A percentile compares a stretch with the other conserved stretches of the same genome.
Conservation (phyloP, 345 rosid species). For the Salix arbutifolia region DNA sequence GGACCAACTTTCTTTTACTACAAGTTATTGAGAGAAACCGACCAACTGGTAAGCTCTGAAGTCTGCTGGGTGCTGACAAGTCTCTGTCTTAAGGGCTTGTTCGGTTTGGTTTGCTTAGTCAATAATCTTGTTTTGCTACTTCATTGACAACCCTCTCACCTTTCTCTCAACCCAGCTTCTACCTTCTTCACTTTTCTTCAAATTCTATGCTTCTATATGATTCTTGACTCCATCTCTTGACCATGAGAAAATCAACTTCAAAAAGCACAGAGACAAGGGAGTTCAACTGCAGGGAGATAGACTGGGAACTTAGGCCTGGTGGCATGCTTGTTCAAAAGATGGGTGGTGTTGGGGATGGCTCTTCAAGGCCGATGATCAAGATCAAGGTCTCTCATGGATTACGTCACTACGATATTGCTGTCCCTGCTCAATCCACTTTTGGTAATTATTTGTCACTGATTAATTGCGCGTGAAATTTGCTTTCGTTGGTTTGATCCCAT, state of each 20-base stretch:
- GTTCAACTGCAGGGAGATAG: constrained; percentile 27
- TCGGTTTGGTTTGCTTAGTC: constrained; percentile 25
- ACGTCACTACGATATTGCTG: constrained; percentile 28
- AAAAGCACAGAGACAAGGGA: constrained; percentile 16
- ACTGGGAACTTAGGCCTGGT: constrained; percentile 52
- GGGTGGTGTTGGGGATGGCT: constrained; percentile 21
- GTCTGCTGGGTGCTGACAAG: constrained; percentile 7
- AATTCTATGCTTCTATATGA: not conserved
- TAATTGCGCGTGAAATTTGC: not conserved
- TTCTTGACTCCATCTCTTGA: constrained; percentile 5
- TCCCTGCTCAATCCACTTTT: constrained; percentile 45
- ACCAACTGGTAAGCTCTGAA: not conserved
- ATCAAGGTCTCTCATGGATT: constrained; percentile 41
- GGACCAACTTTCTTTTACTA: not conserved
- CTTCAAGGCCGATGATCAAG: constrained; percentile 37
- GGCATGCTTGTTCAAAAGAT: constrained; percentile 59
- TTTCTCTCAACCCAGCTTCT: constrained; percentile 19
- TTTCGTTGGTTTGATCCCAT: not conserved
- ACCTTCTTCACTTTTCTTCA: constrained; percentile 2
- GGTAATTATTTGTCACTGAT: constrained; percentile 17
- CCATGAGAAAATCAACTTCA: constrained; percentile 31
- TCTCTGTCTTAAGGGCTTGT: not conserved
- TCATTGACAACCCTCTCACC: constrained; percentile 5
- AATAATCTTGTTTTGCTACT: not conserved
- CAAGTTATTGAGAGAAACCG: not conserved